These are phyloP conservation scores for Agrostemma githago DNA, from an alignment of 148 eudicot genomes.

Conservation along the genomic window DNA sequence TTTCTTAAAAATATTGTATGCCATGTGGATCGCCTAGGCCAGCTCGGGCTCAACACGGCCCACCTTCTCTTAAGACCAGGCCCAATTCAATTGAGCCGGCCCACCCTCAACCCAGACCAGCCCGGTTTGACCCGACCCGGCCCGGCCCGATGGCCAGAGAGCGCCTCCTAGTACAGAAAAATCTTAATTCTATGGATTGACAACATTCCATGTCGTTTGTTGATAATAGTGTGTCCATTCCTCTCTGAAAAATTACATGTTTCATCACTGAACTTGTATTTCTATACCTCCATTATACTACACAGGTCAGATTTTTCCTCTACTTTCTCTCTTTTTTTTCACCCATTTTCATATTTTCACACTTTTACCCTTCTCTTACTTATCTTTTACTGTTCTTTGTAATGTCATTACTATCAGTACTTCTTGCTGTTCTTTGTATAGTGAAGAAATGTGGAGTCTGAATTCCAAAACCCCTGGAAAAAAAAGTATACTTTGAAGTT, in stretches of 20 bases:
- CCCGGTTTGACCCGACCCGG: too few relatives aligned
- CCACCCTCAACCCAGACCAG: too few relatives aligned
- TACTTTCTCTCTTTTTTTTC: not conserved
- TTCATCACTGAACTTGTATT: not conserved
- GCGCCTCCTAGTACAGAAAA: not conserved
- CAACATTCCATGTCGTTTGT: not conserved
- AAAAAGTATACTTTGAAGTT: not conserved
- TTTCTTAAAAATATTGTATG: too few relatives aligned
- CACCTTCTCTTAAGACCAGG: too few relatives aligned
- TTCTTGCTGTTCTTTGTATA: not conserved
- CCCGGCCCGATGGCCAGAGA: not conserved
- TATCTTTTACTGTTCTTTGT: not conserved
- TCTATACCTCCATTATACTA: not conserved
- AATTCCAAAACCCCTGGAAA: not conserved
- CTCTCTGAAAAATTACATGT: not conserved
- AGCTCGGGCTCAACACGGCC: too few relatives aligned
- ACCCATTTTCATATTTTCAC: not conserved
- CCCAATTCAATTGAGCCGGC: too few relatives aligned
- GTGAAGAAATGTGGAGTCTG: not conserved
- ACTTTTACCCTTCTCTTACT: not conserved
- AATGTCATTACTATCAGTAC: not conserved
- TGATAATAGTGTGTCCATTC: not conserved
- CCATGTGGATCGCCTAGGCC: too few relatives aligned
- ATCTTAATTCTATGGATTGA: slow-evolving; percentile 1
- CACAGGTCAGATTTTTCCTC: not conserved